Base-by-base conservation (phyloP, 2,329 filamentous ascomycete species). In the Cladophialophora psammophila region DNA sequence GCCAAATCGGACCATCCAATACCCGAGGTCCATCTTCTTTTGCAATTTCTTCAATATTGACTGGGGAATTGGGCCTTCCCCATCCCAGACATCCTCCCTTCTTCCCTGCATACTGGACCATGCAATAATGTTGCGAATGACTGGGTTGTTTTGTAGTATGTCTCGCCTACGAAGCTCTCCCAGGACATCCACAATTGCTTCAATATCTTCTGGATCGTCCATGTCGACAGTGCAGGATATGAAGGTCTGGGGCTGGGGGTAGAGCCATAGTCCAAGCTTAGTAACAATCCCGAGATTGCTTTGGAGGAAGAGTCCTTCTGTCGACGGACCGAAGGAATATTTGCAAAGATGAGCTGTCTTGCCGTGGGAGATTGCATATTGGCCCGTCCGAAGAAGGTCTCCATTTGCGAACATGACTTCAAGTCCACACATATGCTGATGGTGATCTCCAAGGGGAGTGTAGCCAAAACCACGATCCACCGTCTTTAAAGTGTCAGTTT, bases 341-440 rank as follows among this genome's bases (percentile, higher is more conserved):
- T 60, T 60, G 45, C 18, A 65, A 10, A 60, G 15, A 35, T 12
- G 13, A 4, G 34, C 34, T 10, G 34, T 40, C 4, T 34, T 34
- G 6, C 15, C 18, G 12, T 53, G 20, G 7, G 36, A 18, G 20
- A 68, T 64, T 18, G 69, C 72, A 4, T 79, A 80, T 78, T 80
- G 80, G 2, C 79, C 79, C 1, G 78, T 81, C 9, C 79, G 73
- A 5, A 80, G 65, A 2, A 81, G 64, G 26, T 75, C 71, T 1
- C 78, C 78, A 12, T 75, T 75, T 0, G 79, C 78, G 0, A 82
- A 72, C 1, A 82, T 78, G 6, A 82, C 76, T 64, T 82, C 80
- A 67, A 82, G 72, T 1, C 80, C 80, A 15, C 76, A 80, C 48
- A 82, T 79, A 67, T 78, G 77, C 67, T 80, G 78, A 70, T 78